These are phyloP conservation scores for Viscum album DNA, from an alignment of 177 flowering plant species.

Conservation along the genomic window DNA sequence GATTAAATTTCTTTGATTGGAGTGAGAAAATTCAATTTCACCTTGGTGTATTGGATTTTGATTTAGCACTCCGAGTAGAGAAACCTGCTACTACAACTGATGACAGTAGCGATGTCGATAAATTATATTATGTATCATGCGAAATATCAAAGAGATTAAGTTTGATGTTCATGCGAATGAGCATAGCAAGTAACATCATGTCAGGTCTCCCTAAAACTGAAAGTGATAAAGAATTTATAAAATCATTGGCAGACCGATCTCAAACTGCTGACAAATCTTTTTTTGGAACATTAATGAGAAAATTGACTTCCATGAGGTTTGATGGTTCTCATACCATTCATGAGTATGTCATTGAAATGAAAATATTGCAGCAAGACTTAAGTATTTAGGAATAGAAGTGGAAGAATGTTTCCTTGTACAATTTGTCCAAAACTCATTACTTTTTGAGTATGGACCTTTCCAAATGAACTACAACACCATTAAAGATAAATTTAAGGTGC, in stretches of 20 bases:
- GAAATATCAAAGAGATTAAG: conserved; percentile 19
- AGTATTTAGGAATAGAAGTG: conserved; percentile 11
- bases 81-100: conserved; percentile 14
- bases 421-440: neutral
- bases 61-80: conserved; percentile 5
- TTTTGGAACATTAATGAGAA: conserved; percentile 15
- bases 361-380: conserved; percentile 14
- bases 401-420: neutral
- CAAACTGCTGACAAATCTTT: conserved; percentile 15
- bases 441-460: neutral
- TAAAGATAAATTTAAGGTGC: conserved; percentile 6
- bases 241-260: conserved; percentile 4
- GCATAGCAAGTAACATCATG: conserved; percentile 18
- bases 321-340: conserved; percentile 19
- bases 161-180: conserved; percentile 19
- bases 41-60: conserved; percentile 18
- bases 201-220: conserved; percentile 7
- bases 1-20: conserved; percentile 12
- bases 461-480: conserved; percentile 13
- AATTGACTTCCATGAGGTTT: conserved; percentile 21
- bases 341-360: conserved; percentile 20
- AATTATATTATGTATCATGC: conserved; percentile 12
- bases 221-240: conserved; percentile 14
- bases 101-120: conserved; percentile 10
- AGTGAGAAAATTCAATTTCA: conserved; percentile 14